These are phyloP conservation scores for Paramarasmius palmivorus DNA, from an alignment of 1,284 basidiomycete species.

Conservation along the genomic window DNA sequence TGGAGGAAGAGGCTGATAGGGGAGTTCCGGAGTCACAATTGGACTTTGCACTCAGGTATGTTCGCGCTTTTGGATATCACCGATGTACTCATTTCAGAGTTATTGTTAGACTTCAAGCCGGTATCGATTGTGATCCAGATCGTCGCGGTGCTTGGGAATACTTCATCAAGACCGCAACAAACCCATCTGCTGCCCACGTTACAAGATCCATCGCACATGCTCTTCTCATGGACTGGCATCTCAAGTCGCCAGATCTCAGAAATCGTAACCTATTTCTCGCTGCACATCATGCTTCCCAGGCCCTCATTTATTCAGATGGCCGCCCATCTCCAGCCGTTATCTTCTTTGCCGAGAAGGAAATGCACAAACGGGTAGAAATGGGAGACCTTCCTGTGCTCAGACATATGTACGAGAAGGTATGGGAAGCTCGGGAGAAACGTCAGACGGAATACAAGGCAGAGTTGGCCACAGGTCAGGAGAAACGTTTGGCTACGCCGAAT, in stretches of 20 bases:
- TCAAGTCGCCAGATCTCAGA: slow-evolving; percentile 13
- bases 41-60: slow-evolving; percentile 27
- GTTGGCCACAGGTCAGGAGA: slow-evolving; percentile 20
- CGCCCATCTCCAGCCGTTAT: slow-evolving; percentile 20
- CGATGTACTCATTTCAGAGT: slow-evolving; percentile 1
- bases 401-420: slow-evolving; percentile 23
- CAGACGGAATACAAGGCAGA: slow-evolving; percentile 20
- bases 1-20: slow-evolving; percentile 22
- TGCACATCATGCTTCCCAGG: slow-evolving; percentile 28
- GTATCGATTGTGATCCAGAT: slow-evolving; percentile 9
- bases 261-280: slow-evolving; percentile 28
- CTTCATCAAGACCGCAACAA: slow-evolving; percentile 17
- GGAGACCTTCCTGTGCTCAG: slow-evolving; percentile 15
- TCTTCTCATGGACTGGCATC: slow-evolving; percentile 24
- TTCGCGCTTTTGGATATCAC: no score
- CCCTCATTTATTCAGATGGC: slow-evolving; percentile 14
- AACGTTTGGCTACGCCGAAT: slow-evolving; percentile 27
- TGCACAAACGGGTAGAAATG: neutral
- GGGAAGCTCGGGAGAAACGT: slow-evolving; percentile 22
- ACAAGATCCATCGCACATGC: slow-evolving; percentile 19
- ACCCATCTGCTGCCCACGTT: slow-evolving; percentile 2
- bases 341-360: neutral
- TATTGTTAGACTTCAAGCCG: slow-evolving; percentile 15
- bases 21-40: slow-evolving; percentile 21
- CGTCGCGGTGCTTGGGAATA: slow-evolving; percentile 13